Evolutionary conservation across 768 basidiomycete species (phyloP), one percentile per base, ranked within the genome.

Genomic region (Suillus subalutaceus): DNA sequence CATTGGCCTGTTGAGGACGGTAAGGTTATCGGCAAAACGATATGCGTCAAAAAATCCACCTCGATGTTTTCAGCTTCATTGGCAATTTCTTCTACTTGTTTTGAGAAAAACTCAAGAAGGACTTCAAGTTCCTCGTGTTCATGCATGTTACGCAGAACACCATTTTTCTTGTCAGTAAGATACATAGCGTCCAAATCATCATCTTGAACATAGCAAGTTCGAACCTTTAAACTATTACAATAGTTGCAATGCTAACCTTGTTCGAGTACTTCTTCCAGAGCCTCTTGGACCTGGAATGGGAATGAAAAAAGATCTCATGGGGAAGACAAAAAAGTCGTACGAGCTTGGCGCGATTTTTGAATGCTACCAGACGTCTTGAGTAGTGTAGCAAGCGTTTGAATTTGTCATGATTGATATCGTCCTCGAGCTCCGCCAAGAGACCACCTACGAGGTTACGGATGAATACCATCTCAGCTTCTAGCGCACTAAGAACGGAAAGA

Each of bases 111-210:
- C 74, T 99, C 97, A n/a, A 99, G 80, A 23, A 99, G 81, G 13
- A 96, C 84, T 74, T 99, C 97, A 1, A 98, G 81, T 68, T 98
- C 97, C 68, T 96, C 94, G 74, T 98, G 97, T 72, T 97, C 96
- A 66, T 88, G 83, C 58, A 85, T 73, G 43, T 84, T 81, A n/a
- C 91, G 85, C n/a, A 81, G 78, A 5, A 80, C 70, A 32, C 85
- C 85, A 32, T 86, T 88, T 71, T 88, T 88, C 79, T 92, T 92
- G 73, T 96, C 93, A 2, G 89, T 94, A 63, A 99, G 86, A 79
- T 98, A 96, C 97, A 99, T 97, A 0, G 94, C 93, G 50, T 89
- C 89, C 73, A 99, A 76, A 76, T 99, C 97, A 75, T 97, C 96
- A 70, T 98, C 97, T 97, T 65, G 59, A 53, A 65, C 48, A 6